Percentiles rank a stretch among this genome's conserved stretches.
Conservation (phyloP, 306 rosid species). For the Abrus pulchellus region DNA sequence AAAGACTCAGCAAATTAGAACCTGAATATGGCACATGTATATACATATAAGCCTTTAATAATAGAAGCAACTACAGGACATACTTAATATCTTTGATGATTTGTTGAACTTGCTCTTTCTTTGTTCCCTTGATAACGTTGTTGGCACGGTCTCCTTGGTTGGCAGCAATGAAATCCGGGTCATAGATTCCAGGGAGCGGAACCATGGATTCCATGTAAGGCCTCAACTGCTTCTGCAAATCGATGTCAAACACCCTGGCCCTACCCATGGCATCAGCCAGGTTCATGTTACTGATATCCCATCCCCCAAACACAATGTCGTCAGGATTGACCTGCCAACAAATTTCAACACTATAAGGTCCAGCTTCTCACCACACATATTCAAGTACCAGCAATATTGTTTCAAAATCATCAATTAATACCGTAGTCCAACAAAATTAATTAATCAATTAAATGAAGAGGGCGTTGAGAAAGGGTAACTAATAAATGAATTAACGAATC, state of each 20-base stretch:
- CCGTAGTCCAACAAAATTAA: slow-evolving; percentile 8
- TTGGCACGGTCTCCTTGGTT: slow-evolving; percentile 93
- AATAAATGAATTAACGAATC: too few species aligned
- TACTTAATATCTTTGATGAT: slow-evolving; percentile 87
- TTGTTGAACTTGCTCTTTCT: slow-evolving; percentile 83
- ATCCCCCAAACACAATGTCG: slow-evolving; percentile 93
- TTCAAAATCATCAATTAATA: neutral
- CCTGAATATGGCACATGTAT: neutral
- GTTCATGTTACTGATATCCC: slow-evolving; percentile 98
- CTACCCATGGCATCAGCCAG: slow-evolving; percentile 96
- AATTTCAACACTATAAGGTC: neutral
- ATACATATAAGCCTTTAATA: too few species aligned
- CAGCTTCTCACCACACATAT: neutral
- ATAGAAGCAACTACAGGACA: neutral
- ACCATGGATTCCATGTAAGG: slow-evolving; percentile 98
- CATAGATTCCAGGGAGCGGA: slow-evolving; percentile 95
- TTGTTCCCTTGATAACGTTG: slow-evolving; percentile 88
- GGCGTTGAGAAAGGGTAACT: neutral
- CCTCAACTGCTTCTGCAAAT: slow-evolving; percentile 94
- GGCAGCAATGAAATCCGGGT: slow-evolving; percentile 96
- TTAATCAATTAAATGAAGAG: neutral
- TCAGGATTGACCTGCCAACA: slow-evolving; percentile 87
- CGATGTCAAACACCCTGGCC: slow-evolving; percentile 94
- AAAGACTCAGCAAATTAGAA: slow-evolving; percentile 31
- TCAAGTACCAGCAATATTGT: slow-evolving; percentile 8